Conservation (phyloP, 768 basidiomycete genomes). For the Bullera alba region DNA sequence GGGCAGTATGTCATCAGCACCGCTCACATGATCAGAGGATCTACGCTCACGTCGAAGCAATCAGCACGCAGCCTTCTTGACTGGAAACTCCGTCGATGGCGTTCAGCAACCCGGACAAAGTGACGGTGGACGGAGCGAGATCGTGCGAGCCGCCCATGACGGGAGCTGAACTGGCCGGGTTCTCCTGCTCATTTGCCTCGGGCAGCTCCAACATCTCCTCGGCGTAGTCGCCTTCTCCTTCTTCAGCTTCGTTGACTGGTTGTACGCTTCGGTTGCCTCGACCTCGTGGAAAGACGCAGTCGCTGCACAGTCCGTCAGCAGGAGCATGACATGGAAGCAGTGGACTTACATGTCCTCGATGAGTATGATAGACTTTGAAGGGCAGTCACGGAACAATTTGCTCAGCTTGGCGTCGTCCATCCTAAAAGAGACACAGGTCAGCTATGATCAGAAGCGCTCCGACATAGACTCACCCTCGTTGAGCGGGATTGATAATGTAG, state of each 20-base stretch:
- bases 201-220: not conserved
- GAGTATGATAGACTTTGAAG: conserved; percentile 74
- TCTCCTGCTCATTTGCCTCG: too few species aligned
- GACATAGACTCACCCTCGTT: conserved; percentile 24
- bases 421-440: conserved; percentile 15
- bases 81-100: conserved; percentile 30
- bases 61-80: conserved; percentile 67
- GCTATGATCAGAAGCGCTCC: not conserved
- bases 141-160: not conserved
- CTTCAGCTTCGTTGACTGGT: conserved; percentile 3
- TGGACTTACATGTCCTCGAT: conserved; percentile 65
- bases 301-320: conserved; percentile 5
- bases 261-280: too few species aligned
- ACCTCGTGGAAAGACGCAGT: conserved; percentile 21
- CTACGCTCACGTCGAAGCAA: conserved; percentile 65
- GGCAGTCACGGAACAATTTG: conserved; percentile 78
- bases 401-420: conserved; percentile 69
- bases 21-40: conserved; percentile 2
- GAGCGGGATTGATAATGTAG: conserved; percentile 59
- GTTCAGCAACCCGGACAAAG: conserved; percentile 40
- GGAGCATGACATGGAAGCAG: not conserved
- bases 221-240: conserved; percentile 1
- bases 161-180: too few species aligned
- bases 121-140: conserved; percentile 23
- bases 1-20: not conserved